Evolutionary conservation across 345 rosid genomes (phyloP), one percentile per base, ranked within the genome.

Genomic region (Aquilaria malaccensis): DNA sequence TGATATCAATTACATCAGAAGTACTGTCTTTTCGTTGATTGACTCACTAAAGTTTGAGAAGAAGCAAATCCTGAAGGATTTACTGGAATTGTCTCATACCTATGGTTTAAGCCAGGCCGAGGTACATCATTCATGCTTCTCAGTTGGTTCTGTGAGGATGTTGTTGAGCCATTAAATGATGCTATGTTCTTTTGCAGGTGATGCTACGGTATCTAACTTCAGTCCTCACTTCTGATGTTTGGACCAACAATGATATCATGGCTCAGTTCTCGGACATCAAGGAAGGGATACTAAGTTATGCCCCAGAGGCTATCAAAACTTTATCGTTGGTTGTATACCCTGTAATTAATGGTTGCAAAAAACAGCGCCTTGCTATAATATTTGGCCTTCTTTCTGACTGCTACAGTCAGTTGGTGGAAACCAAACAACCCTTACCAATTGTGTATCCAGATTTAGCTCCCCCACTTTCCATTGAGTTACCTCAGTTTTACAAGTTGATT

Each of bases 361-460:
- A 94, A 72, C 78, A 74, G 62, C 88, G 93, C 52, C 91, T 94
- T 71, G 86, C 84, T 49, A 81, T 52, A 74, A 72, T 94, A 68
- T 90, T 76, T 72, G 72, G 80, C 77, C 89, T 94, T 63, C 88
- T 94, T 51, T 76, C 85, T 50, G 86, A 80, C 53, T 90, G 99
- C 89, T 90, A 79, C 75, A 58, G 59, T 65, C 78, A 61, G 63
- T 67, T 85, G 75, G 85, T 73, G 61, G 80, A 77, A 81, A 71
- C 70, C 62, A 72, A 78, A 78, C 74, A 73, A 69, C 67, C 79
- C 45, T 67, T 68, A 53, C 73, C 76, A 47, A 57, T 66, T 37
- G 48, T 58, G 6, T 64, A 64, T 12, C 55, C 68, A 45, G 75
- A 67, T 72, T 71, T 66, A 65, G 63, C 78, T 3, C 52, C 62